Percentiles rank a stretch among this genome's conserved stretches.
Conservation (phyloP, 164 flowering plant genomes). For the Vitis labrusca region DNA sequence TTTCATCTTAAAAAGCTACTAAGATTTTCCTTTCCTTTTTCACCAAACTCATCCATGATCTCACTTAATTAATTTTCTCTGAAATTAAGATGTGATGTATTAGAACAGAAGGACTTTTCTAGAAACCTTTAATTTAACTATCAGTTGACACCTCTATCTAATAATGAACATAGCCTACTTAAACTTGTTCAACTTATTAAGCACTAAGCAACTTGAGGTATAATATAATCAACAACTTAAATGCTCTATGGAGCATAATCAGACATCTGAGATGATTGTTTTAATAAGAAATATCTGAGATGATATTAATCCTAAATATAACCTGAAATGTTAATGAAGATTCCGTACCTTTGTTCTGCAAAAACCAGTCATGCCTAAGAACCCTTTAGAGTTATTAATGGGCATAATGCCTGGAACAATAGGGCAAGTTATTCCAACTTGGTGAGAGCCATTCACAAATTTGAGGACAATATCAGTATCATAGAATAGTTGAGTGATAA, state of each 20-base stretch:
- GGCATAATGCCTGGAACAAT: slow-evolving; percentile 99
- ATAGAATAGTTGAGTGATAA: slow-evolving; percentile 91
- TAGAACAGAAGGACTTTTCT: background rate
- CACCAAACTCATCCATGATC: no score
- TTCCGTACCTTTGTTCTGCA: slow-evolving; percentile 89
- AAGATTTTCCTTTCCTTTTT: no score
- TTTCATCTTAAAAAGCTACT: no score
- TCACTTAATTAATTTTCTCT: no score
- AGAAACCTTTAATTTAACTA: background rate
- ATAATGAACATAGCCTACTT: background rate
- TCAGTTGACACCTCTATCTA: background rate
- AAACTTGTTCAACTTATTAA: background rate
- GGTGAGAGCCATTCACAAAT: slow-evolving; percentile 92
- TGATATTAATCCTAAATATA: background rate
- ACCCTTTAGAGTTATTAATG: slow-evolving; percentile 90
- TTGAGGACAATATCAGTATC: slow-evolving; percentile 91
- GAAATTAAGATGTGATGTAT: no score
- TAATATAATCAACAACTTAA: no score
- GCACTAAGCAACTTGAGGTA: no score
- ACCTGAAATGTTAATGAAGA: background rate
- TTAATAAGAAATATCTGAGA: background rate
- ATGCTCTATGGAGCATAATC: no score
- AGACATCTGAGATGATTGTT: no score
- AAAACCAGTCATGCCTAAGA: slow-evolving; percentile 92
- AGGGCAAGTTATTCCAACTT: slow-evolving; percentile 91